Conservation (phyloP, 78 protist species). For the Dictyostelium citrinum region DNA sequence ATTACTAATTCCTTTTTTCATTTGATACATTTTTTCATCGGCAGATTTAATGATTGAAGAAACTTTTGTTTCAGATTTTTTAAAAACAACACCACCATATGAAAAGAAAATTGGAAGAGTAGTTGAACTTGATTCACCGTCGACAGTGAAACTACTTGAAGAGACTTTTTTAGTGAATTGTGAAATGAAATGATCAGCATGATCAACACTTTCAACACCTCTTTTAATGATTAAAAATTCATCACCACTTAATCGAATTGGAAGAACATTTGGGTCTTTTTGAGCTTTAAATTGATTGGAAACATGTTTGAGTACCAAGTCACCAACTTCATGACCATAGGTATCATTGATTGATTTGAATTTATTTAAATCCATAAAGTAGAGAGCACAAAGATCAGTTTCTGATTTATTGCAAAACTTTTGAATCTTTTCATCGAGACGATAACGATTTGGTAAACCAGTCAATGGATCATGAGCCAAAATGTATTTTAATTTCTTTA, state of each 20-base stretch:
- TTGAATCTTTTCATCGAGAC: slow-evolving; percentile 41
- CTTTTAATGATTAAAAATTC: slow-evolving; percentile 60
- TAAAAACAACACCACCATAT: slow-evolving; percentile 65
- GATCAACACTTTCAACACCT: slow-evolving; percentile 1
- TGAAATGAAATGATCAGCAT: slow-evolving; percentile 30
- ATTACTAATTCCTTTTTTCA: slow-evolving; percentile 28
- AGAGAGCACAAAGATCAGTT: slow-evolving; percentile 32
- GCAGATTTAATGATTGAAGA: slow-evolving; percentile 30
- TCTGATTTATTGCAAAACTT: slow-evolving; percentile 38
- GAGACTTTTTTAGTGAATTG: neutral
- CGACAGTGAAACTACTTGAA: neutral
- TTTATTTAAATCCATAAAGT: slow-evolving; percentile 44
- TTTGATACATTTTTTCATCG: slow-evolving; percentile 69
- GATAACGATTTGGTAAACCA: slow-evolving; percentile 58
- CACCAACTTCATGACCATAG: slow-evolving; percentile 69
- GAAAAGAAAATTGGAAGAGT: neutral
- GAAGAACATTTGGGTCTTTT: slow-evolving; percentile 3
- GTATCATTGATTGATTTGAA: slow-evolving; percentile 68
- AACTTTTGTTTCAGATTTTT: slow-evolving; percentile 28
- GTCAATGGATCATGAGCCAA: slow-evolving; percentile 48
- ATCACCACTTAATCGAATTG: slow-evolving; percentile 71
- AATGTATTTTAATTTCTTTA: slow-evolving; percentile 37
- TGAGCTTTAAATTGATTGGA: slow-evolving; percentile 8
- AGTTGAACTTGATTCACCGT: neutral
- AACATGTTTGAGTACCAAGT: slow-evolving; percentile 21